phyloP scores from a whole-genome alignment of 139 green algal species.

The Chlamydomonas sphaeroides region DNA sequence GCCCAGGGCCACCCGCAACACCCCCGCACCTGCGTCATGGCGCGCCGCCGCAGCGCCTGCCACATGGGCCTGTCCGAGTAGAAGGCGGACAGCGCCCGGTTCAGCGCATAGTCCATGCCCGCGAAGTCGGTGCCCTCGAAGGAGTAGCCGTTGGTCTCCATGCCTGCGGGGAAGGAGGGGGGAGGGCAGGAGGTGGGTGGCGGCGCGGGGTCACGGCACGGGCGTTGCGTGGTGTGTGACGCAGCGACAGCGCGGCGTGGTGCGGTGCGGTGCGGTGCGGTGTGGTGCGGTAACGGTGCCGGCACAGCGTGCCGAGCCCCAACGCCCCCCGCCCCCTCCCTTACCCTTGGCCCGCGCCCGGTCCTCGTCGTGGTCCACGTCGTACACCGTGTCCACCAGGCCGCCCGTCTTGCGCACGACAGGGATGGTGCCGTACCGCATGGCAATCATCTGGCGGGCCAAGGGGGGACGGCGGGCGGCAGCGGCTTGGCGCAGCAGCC shows the following conservation, averaged over 20 bases:
- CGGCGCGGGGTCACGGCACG: no score
- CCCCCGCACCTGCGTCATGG: slow-evolving; percentile 64
- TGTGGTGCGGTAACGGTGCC: no score
- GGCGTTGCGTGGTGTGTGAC: no score
- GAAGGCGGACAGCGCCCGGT: slow-evolving; percentile 83
- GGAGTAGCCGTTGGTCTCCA: slow-evolving; percentile 87
- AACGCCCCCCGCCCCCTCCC: neutral
- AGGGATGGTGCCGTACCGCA: slow-evolving; percentile 79
- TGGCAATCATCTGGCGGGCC: slow-evolving; percentile 53
- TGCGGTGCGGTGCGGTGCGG: no score
- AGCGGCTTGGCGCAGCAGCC: no score
- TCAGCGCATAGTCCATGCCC: slow-evolving; percentile 93
- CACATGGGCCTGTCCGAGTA: slow-evolving; percentile 84
- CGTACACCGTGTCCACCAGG: slow-evolving; percentile 89
- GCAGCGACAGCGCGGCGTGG: no score
- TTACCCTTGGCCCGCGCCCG: slow-evolving; percentile 55
- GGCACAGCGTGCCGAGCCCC: no score
- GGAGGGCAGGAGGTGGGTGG: neutral
- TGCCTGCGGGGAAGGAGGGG: slow-evolving; percentile 37
- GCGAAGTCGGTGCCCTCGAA: slow-evolving; percentile 91
- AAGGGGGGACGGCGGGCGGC: no score
- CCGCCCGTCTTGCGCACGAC: slow-evolving; percentile 93
- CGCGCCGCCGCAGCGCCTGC: slow-evolving; percentile 60
- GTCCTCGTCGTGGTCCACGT: slow-evolving; percentile 84
- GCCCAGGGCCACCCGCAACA: neutral